Base-by-base conservation (phyloP, 2,329 filamentous ascomycete species). In the Chaetomium sp. region DNA sequence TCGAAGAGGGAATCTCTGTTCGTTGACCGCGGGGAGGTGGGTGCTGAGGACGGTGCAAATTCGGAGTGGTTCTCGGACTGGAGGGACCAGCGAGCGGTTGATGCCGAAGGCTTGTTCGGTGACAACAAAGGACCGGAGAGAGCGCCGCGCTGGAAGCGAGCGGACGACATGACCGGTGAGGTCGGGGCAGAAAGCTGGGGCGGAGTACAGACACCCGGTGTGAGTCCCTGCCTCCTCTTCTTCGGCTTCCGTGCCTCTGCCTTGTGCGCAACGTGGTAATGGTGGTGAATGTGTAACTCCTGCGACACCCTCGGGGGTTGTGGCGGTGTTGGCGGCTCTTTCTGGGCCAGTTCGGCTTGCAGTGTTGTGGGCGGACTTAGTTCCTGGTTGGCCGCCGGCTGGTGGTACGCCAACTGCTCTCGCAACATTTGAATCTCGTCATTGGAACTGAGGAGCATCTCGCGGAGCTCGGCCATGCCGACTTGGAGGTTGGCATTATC, bases 401-500 rank as follows among this genome's bases (percentile, higher is more conserved):
- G 91, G 73, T 97, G 92, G 55, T 87, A 85, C 66, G 90, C 77
- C 29, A 98, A 81, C 75, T 97, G 91, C 67, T 96, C 91, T 29
- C 94, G 85, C 23, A 99, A 79, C 51, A 85, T 86, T 74, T 97
- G 92, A 3, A 98, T 95, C 77, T 99, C 94, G 72, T 97, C 91
- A 73, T 98, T 96, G 3, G 94, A 97, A 74, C 87, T 93, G 72
- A 92, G 85, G 25, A 99, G 83, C 87, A 99, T 89, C 74, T 97
- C 93, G 21, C 93, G 85, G 56, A 99, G 80, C 78, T 99, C 95
- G 60, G 93, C 87, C 65, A 98, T 96, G 19, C 93, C 93, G 68
- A 95, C 84, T 75, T 99, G 95, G 53, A 99, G 80, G 71, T 92
- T 97, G 10, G 93, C 92, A 74, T 99, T 99, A 76, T 99, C 95